Conservation (phyloP, 768 basidiomycete species). For the Rhodotorula graminis region DNA sequence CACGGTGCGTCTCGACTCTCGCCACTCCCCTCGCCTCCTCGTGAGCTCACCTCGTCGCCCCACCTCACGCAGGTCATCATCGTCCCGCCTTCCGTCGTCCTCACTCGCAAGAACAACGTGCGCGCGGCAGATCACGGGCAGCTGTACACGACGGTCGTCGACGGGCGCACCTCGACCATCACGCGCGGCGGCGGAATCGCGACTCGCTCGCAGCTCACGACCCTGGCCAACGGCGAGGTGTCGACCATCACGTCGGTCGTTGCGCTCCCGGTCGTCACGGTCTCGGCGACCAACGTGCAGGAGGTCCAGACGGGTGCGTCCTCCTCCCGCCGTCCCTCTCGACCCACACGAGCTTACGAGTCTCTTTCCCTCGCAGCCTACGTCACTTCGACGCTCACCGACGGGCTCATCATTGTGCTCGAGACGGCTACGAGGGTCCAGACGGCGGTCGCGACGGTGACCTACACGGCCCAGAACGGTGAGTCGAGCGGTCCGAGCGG, state of each 20-base stretch:
- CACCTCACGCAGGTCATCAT: conserved; percentile 1
- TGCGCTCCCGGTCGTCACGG: conserved; percentile 10
- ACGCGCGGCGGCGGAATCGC: not conserved
- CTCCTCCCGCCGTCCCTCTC: too few relatives aligned
- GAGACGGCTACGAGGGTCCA: not conserved
- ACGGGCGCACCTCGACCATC: not conserved
- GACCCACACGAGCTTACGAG: not conserved
- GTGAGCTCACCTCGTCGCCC: not conserved
- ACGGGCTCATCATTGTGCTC: not conserved
- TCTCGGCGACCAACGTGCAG: not conserved
- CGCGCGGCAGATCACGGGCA: not conserved
- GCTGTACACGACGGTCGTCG: conserved; percentile 7
- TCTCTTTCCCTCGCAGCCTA: not conserved
- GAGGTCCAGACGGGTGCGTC: not conserved
- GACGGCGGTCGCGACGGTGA: not conserved
- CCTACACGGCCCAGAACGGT: not conserved
- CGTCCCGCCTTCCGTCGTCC: conserved; percentile 8
- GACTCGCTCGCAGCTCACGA: not conserved
- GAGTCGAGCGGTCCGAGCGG: not conserved
- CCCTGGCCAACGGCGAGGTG: conserved; percentile 1
- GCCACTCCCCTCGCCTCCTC: not conserved
- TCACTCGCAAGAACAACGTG: conserved; percentile 7
- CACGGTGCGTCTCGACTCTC: not conserved
- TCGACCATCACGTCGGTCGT: conserved; percentile 11
- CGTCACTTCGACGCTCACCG: not conserved